These are phyloP conservation scores for Erigeron canadensis DNA, from an alignment of 129 eudicot species.

Conservation along the genomic window DNA sequence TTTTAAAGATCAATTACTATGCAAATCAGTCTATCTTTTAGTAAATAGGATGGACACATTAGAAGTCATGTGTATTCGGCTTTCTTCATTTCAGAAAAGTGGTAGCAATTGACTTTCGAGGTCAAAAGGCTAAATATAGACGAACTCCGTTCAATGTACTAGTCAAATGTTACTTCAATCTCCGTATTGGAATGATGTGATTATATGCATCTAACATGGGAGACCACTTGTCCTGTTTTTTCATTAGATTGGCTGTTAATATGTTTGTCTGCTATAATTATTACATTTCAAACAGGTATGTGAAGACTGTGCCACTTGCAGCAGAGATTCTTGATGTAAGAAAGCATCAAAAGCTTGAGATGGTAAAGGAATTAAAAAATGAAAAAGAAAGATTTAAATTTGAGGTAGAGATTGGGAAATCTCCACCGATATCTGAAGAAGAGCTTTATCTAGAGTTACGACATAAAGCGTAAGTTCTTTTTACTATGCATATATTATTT, in stretches of 20 bases:
- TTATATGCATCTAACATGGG: not conserved
- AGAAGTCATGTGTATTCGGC: constrained; percentile 21
- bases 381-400: constrained; percentile 72
- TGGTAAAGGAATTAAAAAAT: constrained; percentile 67
- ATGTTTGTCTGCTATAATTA: not conserved
- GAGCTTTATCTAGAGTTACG: constrained; percentile 79
- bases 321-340: constrained; percentile 87
- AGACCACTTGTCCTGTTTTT: not conserved
- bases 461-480: constrained; percentile 77
- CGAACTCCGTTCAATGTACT: not conserved
- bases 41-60: not conserved
- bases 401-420: constrained; percentile 95
- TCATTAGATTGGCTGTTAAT: constrained; percentile 6
- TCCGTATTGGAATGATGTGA: not conserved
- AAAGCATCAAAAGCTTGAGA: constrained; percentile 85
- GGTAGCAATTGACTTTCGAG: not conserved
- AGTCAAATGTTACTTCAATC: not conserved
- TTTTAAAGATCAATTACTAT: not conserved
- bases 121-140: constrained; percentile 8
- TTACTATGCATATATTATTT: not conserved
- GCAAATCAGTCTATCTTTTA: not conserved
- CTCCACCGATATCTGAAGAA: constrained; percentile 87
- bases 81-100: not conserved
- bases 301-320: constrained; percentile 94
- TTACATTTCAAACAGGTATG: constrained; percentile 54